Evolutionary conservation across 1,284 basidiomycete species (phyloP).

Genomic region (Cystobasidium sp.): DNA sequence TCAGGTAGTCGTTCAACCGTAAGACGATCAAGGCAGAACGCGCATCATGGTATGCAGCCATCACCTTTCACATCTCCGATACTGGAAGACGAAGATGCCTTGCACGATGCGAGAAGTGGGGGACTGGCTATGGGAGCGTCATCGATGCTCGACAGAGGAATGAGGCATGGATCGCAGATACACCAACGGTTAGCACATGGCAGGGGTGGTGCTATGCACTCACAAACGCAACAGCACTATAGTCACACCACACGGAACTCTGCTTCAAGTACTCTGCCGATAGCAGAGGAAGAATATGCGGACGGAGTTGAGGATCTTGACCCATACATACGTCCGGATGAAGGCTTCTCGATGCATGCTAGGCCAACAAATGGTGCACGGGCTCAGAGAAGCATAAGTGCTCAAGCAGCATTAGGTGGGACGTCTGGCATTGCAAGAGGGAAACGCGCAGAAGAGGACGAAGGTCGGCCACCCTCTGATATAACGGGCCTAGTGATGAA

Average conservation of each 20-base stretch:
- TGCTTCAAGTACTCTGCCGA: too few species aligned
- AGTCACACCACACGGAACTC: neutral
- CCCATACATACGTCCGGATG: constrained; percentile 30
- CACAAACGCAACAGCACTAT: neutral
- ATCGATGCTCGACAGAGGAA: constrained; percentile 6
- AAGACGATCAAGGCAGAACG: neutral
- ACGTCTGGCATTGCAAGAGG: too few species aligned
- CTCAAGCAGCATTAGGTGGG: too few species aligned
- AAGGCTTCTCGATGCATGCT: neutral
- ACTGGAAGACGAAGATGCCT: constrained; percentile 26
- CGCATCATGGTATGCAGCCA: neutral
- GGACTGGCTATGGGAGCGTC: neutral
- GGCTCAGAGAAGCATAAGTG: too few species aligned
- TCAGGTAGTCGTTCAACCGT: neutral
- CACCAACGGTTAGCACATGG: neutral
- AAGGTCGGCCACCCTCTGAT: too few species aligned
- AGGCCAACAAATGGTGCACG: too few species aligned
- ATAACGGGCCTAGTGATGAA: too few species aligned
- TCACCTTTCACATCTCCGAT: constrained; percentile 38
- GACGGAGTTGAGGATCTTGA: constrained; percentile 7
- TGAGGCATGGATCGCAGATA: neutral
- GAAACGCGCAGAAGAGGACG: too few species aligned
- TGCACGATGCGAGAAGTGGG: neutral
- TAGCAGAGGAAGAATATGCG: neutral
- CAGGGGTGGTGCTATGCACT: neutral